phyloP scores from a whole-genome alignment of 257 asterid genomes.

The Penstemon davidsonii region DNA sequence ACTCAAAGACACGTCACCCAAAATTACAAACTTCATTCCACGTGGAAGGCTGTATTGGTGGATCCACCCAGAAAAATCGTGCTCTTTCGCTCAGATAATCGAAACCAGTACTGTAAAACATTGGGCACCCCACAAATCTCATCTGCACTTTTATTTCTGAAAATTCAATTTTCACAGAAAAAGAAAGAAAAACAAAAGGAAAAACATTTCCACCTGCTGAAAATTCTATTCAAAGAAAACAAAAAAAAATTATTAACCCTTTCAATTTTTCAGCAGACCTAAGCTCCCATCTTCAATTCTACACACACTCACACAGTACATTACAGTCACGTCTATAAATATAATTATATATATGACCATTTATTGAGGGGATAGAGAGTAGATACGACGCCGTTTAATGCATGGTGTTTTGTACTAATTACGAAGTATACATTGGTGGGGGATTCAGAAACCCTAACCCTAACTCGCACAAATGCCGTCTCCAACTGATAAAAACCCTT shows the following conservation, averaged over 20 bases:
- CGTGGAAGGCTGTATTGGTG: constrained; percentile 12
- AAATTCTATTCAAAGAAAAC: constrained; percentile 1
- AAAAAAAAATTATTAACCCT: constrained; percentile 8
- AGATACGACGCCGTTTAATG: constrained; percentile 22
- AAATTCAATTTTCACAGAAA: background rate
- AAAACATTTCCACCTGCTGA: background rate
- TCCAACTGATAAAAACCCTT: constrained; percentile 44
- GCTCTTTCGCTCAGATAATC: background rate
- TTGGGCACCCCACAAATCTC: constrained; percentile 43
- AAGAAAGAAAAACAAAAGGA: background rate
- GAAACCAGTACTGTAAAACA: background rate
- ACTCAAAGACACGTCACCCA: background rate
- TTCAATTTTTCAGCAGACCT: constrained; percentile 11
- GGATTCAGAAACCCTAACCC: constrained; percentile 47
- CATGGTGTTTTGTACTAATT: constrained; percentile 17
- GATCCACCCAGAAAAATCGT: background rate
- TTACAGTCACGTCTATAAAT: background rate
- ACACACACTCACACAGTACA: background rate
- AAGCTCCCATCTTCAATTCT: constrained; percentile 21
- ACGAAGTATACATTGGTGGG: constrained; percentile 12
- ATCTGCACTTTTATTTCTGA: constrained; percentile 17
- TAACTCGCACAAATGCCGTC: constrained; percentile 42
- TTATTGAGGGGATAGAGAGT: background rate
- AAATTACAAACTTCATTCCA: background rate
- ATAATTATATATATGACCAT: background rate